Base-by-base conservation (phyloP, 148 eudicot genomes). In the Chenopodium suecicum region DNA sequence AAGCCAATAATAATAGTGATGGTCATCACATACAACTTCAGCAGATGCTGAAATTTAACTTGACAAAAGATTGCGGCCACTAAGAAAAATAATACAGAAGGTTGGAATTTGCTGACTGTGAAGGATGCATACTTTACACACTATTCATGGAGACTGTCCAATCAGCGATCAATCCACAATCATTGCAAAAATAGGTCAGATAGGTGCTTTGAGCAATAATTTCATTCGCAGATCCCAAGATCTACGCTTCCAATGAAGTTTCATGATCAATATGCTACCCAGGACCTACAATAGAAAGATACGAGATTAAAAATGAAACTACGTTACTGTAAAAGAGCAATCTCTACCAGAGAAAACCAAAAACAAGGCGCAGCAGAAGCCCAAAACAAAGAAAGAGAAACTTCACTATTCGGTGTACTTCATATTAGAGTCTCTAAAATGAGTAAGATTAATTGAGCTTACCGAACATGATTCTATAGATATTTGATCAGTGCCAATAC, bases 401-500 rank as follows among this genome's bases (percentile, higher is more conserved):
- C 64, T 32, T 68, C 48, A 32, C 11, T 16, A 10, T 50, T 52
- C 46, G 12, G 37, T 56, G 44, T 41, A 41, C 44, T 52, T 52
- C 16, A 2, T 13, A 4, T 23, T 63, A 41, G 2, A 7, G 4
- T 23, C 54, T 41, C 47, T 0, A 1, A 41, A 67, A 29, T 12
- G 75, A 22, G 25, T 12, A 47, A 63, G 12, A 34, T 1, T 50
- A 54, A 12, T 25, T n/a, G 41, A 75, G 22, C 87, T 78, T 78
- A 85, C 87, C 84, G 7, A 73, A 64, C 5, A 69, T 31, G 68
- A 79, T 54, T 13, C 84, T 85, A 94, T 85, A 94, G 83, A 82
- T 91, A 91, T 84, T 94, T 94, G 82, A 94, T 77, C 85, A 94
- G 88, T 81, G 89, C 69, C 68, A 86, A 87, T 80, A 87, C 90